These are phyloP conservation scores for Lumnitzera littorea DNA, from an alignment of 345 rosid species.

Conservation along the genomic window DNA sequence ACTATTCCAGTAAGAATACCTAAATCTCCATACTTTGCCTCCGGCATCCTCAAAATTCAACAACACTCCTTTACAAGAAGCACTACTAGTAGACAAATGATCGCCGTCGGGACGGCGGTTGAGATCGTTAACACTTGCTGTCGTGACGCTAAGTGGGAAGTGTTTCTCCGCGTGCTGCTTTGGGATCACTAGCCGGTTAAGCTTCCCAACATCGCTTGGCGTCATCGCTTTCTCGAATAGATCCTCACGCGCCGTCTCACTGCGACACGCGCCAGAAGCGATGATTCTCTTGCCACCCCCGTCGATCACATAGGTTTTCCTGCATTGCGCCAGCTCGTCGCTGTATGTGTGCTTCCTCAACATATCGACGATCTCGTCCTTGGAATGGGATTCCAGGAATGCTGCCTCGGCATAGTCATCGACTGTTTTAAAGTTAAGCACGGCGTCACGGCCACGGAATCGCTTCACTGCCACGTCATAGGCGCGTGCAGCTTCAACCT, in stretches of 20 bases:
- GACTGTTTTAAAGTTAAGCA: conserved; percentile 32
- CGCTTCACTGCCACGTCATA: conserved; percentile 44
- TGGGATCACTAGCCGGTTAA: conserved; percentile 91
- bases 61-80: conserved; percentile 42
- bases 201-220: conserved; percentile 92
- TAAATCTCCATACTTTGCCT: conserved; percentile 87
- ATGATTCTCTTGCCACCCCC: neutral
- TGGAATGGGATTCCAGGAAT: conserved; percentile 38
- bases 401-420: conserved; percentile 20
- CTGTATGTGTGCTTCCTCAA: conserved; percentile 44
- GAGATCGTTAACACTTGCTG: neutral
- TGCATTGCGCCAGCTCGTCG: conserved; percentile 47
- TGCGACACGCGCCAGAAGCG: conserved; percentile 1
- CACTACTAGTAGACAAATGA: neutral
- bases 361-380: conserved; percentile 60
- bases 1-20: conserved; percentile 96
- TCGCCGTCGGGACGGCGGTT: too few species aligned
- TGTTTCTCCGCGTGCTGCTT: conserved; percentile 88
- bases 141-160: conserved; percentile 29
- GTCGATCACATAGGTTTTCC: conserved; percentile 9
- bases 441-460: conserved; percentile 49
- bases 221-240: conserved; percentile 86
- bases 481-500: conserved; percentile 48
- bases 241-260: conserved; percentile 35
- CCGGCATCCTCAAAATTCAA: conserved; percentile 64